These are phyloP conservation scores for Boletus bicolor DNA, from an alignment of 768 basidiomycete genomes.

Conservation along the genomic window DNA sequence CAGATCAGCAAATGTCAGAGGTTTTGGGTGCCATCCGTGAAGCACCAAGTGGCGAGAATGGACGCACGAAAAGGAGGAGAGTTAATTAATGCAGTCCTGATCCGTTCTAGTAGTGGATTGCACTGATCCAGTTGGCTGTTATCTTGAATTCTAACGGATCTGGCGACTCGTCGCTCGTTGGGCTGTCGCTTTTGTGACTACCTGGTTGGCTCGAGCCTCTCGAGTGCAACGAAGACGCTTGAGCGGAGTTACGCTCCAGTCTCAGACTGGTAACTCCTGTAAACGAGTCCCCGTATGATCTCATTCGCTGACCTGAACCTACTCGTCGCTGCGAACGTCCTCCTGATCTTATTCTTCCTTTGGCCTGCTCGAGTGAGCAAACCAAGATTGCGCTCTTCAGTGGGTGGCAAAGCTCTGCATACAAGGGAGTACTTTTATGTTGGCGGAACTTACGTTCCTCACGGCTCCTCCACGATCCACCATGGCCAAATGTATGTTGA, in stretches of 20 bases:
- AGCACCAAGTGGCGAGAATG: conserved; percentile 49
- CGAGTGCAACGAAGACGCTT: not conserved
- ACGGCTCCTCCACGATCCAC: conserved; percentile 36
- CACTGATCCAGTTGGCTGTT: not conserved
- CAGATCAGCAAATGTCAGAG: conserved; percentile 42
- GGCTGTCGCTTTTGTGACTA: not conserved
- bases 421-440: conserved; percentile 48
- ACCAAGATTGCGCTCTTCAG: not conserved
- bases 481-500: conserved; percentile 53
- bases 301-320: conserved; percentile 1
- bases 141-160: not conserved
- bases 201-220: not conserved
- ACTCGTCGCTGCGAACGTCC: conserved; percentile 10
- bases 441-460: conserved; percentile 39
- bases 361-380: not conserved
- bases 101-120: not conserved
- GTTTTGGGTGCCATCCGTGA: conserved; percentile 59
- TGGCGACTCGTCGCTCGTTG: not conserved
- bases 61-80: conserved; percentile 33
- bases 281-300: conserved; percentile 1
- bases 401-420: conserved; percentile 36
- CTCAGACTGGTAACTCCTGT: no score
- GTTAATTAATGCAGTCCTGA: not conserved
- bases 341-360: conserved; percentile 18
- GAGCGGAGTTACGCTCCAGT: not conserved